A percentile compares a stretch with the other conserved stretches of the same genome.
Conservation (phyloP, 768 basidiomycete species). For the Kwoniella europaea region DNA sequence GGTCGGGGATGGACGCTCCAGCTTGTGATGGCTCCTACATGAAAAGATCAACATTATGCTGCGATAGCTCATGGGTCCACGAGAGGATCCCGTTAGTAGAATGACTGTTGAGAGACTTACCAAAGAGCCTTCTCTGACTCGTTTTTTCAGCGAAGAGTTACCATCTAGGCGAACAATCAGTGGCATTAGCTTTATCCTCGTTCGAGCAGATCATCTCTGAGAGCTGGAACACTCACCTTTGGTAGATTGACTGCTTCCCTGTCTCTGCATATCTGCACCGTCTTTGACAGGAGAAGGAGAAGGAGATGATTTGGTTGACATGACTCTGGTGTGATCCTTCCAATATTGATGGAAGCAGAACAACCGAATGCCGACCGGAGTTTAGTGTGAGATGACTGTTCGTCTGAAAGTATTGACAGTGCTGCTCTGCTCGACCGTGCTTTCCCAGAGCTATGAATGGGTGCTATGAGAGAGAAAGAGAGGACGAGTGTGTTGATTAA, state of each 20-base stretch:
- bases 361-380: neutral
- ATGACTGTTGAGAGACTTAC: conserved; percentile 30
- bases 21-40: conserved; percentile 42
- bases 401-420: neutral
- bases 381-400: neutral
- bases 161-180: conserved; percentile 5
- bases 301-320: conserved; percentile 22
- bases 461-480: too few species aligned
- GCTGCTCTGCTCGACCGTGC: too few species aligned
- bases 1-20: conserved; percentile 18
- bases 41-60: neutral
- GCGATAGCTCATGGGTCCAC: too few species aligned
- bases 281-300: conserved; percentile 10
- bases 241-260: neutral
- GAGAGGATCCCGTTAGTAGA: neutral
- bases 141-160: conserved; percentile 31
- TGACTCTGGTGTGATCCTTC: conserved; percentile 1
- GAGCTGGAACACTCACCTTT: conserved; percentile 9
- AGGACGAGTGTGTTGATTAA: neutral
- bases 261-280: neutral
- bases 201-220: too few species aligned
- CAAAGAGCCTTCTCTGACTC: conserved; percentile 44
- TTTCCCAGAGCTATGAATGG: too few species aligned
- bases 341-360: neutral
- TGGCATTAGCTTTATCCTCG: neutral